These are phyloP conservation scores for Gelatoporia subvermispora DNA, from an alignment of 768 basidiomycete species.

Conservation along the genomic window DNA sequence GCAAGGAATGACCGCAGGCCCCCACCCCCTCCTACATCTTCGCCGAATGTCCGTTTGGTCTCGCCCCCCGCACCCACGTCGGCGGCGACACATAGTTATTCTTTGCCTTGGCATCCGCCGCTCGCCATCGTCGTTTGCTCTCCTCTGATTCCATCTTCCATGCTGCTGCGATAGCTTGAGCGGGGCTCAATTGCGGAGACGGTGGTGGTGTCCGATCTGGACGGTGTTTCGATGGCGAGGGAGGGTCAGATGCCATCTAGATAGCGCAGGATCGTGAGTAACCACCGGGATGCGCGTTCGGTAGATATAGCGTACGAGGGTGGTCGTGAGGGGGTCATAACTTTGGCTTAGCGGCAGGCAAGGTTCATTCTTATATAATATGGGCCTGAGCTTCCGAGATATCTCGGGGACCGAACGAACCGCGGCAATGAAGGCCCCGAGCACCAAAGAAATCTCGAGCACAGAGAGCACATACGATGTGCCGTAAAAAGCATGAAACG, in stretches of 20 bases:
- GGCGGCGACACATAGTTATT: conserved; percentile 39
- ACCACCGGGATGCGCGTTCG: conserved; percentile 7
- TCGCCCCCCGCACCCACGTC: conserved; percentile 25
- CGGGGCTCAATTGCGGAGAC: conserved; percentile 37
- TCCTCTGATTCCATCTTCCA: conserved; percentile 62
- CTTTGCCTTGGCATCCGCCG: conserved; percentile 44
- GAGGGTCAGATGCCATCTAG: conserved; percentile 28
- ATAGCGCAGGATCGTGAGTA: conserved; percentile 8
- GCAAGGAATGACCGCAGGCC: too few relatives aligned
- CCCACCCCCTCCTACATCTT: conserved; percentile 40
- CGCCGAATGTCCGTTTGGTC: conserved; percentile 27
- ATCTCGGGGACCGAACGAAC: conserved; percentile 20
- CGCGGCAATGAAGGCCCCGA: conserved; percentile 14
- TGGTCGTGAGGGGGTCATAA: conserved; percentile 26
- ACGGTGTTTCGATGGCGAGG: conserved; percentile 18
- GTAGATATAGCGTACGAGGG: conserved; percentile 19
- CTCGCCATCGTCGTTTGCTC: conserved; percentile 56
- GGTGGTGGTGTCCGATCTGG: conserved; percentile 10
- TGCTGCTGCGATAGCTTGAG: conserved; percentile 62
- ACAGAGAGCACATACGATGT: conserved; percentile 24
- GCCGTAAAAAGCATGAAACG: conserved; percentile 18
- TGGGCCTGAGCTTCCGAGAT: conserved; percentile 13
- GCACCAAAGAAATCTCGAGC: conserved; percentile 12
- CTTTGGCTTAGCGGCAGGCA: conserved; percentile 15
- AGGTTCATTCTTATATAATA: conserved; percentile 29